Percentiles rank a stretch among this genome's conserved stretches.
These are phyloP conservation scores for Kluyveromyces sp. DNA, from an alignment of 1,139 yeast genomes.

Conservation along the genomic window DNA sequence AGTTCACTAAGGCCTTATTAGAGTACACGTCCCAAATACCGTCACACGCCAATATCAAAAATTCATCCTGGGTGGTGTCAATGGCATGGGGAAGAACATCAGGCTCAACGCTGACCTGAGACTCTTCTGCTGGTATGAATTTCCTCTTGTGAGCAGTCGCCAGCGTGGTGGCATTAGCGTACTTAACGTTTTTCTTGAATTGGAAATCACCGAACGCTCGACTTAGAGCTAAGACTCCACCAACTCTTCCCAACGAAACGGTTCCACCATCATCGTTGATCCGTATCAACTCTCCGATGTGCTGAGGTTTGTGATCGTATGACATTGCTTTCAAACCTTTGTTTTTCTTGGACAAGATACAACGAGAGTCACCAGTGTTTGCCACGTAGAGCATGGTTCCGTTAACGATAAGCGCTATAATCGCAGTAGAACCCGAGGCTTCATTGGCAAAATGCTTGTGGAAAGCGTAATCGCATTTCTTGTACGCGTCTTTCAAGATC, in stretches of 20 bases:
- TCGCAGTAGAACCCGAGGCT: conserved; percentile 66
- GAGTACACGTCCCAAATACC: conserved; percentile 78
- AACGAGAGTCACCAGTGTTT: conserved; percentile 71
- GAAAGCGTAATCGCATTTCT: conserved; percentile 50
- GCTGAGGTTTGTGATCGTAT: conserved; percentile 71
- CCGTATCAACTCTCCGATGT: conserved; percentile 66
- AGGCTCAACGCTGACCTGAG: conserved; percentile 60
- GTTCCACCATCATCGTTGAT: conserved; percentile 71
- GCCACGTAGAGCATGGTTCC: conserved; percentile 45
- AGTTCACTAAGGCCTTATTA: conserved; percentile 45
- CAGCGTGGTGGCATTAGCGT: conserved; percentile 34
- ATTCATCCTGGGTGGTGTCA: conserved; percentile 50
- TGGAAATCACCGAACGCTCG: conserved; percentile 74
- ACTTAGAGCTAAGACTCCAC: conserved; percentile 64
- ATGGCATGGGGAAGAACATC: conserved; percentile 49
- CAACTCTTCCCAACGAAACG: conserved; percentile 60
- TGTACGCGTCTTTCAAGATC: conserved; percentile 44
- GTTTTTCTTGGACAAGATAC: conserved; percentile 43
- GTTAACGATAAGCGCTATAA: conserved; percentile 47
- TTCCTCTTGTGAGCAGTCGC: conserved; percentile 15
- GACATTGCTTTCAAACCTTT: conserved; percentile 51
- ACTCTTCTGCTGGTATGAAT: conserved; percentile 33
- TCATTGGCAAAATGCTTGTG: conserved; percentile 37
- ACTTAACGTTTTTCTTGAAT: conserved; percentile 45
- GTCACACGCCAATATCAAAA: conserved; percentile 64